Conservation (phyloP, 257 asterid genomes). For the Scutellaria barbata region DNA sequence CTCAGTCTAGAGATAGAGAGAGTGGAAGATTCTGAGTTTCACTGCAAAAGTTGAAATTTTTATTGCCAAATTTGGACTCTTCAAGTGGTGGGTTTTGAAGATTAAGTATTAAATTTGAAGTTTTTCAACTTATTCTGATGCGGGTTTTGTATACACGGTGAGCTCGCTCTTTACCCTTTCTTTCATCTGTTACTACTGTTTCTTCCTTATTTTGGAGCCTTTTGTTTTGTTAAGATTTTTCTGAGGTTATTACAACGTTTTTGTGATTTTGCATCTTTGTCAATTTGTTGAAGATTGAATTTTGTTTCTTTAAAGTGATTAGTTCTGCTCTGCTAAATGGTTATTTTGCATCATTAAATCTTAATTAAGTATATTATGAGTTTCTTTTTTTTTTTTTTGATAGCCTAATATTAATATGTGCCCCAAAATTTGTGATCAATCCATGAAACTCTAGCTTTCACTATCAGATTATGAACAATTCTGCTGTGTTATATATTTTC, state of each 20-base stretch:
- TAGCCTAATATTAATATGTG: too few relatives aligned
- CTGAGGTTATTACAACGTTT: background rate
- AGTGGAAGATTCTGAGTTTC: constrained; percentile 33
- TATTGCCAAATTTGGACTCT: constrained; percentile 40
- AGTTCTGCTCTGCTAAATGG: constrained; percentile 11
- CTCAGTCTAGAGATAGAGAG: background rate
- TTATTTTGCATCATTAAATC: too few relatives aligned
- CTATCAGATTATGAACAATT: too few relatives aligned
- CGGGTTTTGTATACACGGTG: constrained; percentile 43
- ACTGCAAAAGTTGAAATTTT: constrained; percentile 34
- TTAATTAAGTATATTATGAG: background rate
- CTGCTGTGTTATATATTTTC: background rate
- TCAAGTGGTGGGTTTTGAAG: constrained; percentile 44
- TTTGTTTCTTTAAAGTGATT: background rate
- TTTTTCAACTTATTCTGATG: constrained; percentile 35
- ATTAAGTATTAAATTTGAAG: constrained; percentile 33
- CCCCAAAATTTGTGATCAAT: too few relatives aligned
- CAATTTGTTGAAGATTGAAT: background rate
- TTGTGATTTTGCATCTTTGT: background rate
- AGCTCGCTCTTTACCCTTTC: background rate
- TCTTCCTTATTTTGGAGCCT: background rate
- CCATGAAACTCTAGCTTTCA: too few relatives aligned
- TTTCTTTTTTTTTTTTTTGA: too few relatives aligned
- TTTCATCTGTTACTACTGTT: background rate
- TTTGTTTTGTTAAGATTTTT: background rate